Base-by-base conservation (phyloP, 2,329 filamentous ascomycete genomes). In the Pezizomycotina sp. region DNA sequence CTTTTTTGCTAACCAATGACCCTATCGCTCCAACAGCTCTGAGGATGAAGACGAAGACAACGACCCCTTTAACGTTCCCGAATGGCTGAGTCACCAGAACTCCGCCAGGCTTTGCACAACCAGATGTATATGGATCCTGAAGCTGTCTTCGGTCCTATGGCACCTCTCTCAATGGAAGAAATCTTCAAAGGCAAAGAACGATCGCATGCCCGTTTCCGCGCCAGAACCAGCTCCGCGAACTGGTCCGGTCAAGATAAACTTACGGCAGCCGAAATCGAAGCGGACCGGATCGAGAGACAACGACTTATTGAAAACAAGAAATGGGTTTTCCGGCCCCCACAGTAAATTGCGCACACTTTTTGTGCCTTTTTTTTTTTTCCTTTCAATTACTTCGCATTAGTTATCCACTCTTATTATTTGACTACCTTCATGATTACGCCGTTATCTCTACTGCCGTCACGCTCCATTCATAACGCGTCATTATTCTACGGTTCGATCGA, bases 141-240 rank as follows among this genome's bases (percentile, higher is more conserved):
- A 52, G 63, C 69, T 23, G 79, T 98, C 34, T 98, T 98, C 53
- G 89, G 89, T 0, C 79, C 81, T 1, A 82, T 92, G 15, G 75
- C 70, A 7, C 80, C 83, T 8, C 65, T 98, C 47, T 81, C 82
- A 52, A 89, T 98, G 76, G 91, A 98, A 52, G 84, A 95, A 55
- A 83, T 93, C 20, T 98, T 98, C 60, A 77, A 69, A 58, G 81
- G 83, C 56, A 84, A 78, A 58, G 65, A 77, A 47, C 73, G 79
- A 56, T 79, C 80, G 62, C 41, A 36, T 14, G 42, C 39, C 19
- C 80, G 82, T 53, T 95, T 93, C 65, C 72, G 91, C 12, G 75
- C 80, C 33, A 70, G 89, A 37, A 93, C 86, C 4, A 92, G 81
- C 50, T 92, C 82, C 58, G 91, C 91, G 22, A 91, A 92, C 60